Evolutionary conservation across 106 monocot species (phyloP).

Genomic region (Acanthochlamys bracteata): DNA sequence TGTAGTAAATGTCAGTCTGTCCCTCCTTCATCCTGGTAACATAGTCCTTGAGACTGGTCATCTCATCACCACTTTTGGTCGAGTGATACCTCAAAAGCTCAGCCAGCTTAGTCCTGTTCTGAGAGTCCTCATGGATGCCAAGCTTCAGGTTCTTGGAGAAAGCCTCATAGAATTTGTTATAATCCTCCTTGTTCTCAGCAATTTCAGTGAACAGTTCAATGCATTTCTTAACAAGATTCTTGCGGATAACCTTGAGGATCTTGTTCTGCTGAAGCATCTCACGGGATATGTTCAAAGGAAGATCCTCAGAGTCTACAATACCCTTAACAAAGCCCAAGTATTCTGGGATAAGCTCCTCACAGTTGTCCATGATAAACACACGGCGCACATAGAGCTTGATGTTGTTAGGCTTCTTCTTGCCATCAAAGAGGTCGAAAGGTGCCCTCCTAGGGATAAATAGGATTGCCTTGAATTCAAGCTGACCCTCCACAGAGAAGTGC

Average conservation of each 20-base stretch:
- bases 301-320: slow-evolving; percentile 74
- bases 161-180: slow-evolving; percentile 73
- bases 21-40: slow-evolving; percentile 86
- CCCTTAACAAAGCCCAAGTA: slow-evolving; percentile 71
- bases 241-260: slow-evolving; percentile 76
- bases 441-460: slow-evolving; percentile 70
- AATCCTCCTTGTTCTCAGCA: slow-evolving; percentile 83
- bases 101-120: slow-evolving; percentile 56
- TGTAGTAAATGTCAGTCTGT: slow-evolving; percentile 71
- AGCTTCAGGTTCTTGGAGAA: slow-evolving; percentile 86
- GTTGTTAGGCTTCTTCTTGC: slow-evolving; percentile 74
- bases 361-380: slow-evolving; percentile 86
- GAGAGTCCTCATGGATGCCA: slow-evolving; percentile 65
- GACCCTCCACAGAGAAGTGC: slow-evolving; percentile 79
- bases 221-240: slow-evolving; percentile 82
- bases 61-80: slow-evolving; percentile 72
- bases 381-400: slow-evolving; percentile 82
- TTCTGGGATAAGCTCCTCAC: slow-evolving; percentile 71
- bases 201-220: slow-evolving; percentile 75
- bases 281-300: slow-evolving; percentile 72
- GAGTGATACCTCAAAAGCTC: slow-evolving; percentile 75
- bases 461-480: slow-evolving; percentile 73
- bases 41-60: slow-evolving; percentile 77
- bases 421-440: slow-evolving; percentile 74
- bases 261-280: slow-evolving; percentile 87